phyloP scores from a whole-genome alignment of 1,284 basidiomycete genomes.

The Dichomitus squalens region DNA sequence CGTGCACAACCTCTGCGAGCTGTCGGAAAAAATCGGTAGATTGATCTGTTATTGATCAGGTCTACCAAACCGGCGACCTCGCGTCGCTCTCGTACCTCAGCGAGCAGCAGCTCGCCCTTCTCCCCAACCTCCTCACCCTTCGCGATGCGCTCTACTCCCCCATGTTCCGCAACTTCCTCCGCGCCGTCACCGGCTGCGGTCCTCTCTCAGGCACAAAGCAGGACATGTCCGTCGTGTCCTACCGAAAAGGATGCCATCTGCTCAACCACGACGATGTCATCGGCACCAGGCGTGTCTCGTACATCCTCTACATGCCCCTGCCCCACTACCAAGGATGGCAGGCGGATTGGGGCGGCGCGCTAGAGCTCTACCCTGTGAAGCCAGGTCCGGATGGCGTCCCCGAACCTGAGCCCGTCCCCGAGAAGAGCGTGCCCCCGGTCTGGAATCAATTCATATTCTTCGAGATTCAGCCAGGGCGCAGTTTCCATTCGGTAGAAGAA shows the following conservation, averaged over 20 bases:
- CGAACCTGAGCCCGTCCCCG: slow-evolving; percentile 66
- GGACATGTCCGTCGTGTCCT: slow-evolving; percentile 95
- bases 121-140: slow-evolving; percentile 80
- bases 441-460: slow-evolving; percentile 99
- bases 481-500: slow-evolving; percentile 98
- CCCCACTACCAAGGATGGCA: slow-evolving; percentile 73
- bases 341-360: slow-evolving; percentile 88
- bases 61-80: slow-evolving; percentile 97
- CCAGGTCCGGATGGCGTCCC: slow-evolving; percentile 48
- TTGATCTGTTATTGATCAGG: slow-evolving; percentile 47
- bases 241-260: slow-evolving; percentile 89
- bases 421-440: slow-evolving; percentile 72
- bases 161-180: slow-evolving; percentile 84
- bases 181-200: slow-evolving; percentile 90
- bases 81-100: slow-evolving; percentile 89
- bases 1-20: not conserved
- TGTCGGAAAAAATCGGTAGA: not conserved
- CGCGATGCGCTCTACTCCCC: slow-evolving; percentile 93
- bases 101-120: slow-evolving; percentile 72
- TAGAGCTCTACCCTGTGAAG: slow-evolving; percentile 89
- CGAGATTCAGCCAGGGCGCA: slow-evolving; percentile 86
- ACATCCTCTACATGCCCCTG: slow-evolving; percentile 97
- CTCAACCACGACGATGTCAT: slow-evolving; percentile 99
- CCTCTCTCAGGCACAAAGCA: slow-evolving; percentile 91
- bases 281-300: slow-evolving; percentile 92